These are phyloP conservation scores for Pleurotus platypus DNA, from an alignment of 768 basidiomycete species.

Conservation along the genomic window DNA sequence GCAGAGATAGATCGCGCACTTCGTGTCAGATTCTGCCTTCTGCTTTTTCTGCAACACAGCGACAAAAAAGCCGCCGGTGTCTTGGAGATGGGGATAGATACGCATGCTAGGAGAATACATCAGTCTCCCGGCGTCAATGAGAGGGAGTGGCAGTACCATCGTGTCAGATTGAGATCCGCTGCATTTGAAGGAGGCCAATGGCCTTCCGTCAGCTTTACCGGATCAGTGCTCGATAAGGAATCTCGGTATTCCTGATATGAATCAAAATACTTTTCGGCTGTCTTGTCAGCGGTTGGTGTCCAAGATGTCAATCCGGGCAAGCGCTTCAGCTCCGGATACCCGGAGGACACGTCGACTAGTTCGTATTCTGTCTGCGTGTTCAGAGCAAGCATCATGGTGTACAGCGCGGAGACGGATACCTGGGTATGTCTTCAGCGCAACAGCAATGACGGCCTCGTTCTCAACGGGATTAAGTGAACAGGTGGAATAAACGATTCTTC, in stretches of 20 bases:
- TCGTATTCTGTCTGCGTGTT: conserved; percentile 52
- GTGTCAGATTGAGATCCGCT: conserved; percentile 55
- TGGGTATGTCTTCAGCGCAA: conserved; percentile 67
- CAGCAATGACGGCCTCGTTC: conserved; percentile 93
- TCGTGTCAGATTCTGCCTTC: not conserved
- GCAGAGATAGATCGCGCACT: not conserved
- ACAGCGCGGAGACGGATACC: conserved; percentile 38
- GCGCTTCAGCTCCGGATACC: conserved; percentile 68
- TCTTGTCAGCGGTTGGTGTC: conserved; percentile 67
- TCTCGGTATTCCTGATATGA: conserved; percentile 59
- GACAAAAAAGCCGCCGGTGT: conserved; percentile 96
- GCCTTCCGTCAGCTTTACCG: conserved; percentile 58
- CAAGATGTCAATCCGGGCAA: conserved; percentile 75
- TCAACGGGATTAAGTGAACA: conserved; percentile 97
- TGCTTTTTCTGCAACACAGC: conserved; percentile 69
- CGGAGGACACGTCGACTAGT: conserved; percentile 71
- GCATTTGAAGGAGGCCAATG: conserved; percentile 81
- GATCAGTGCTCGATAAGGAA: conserved; percentile 43
- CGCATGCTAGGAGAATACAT: conserved; percentile 54
- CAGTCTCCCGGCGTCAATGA: not conserved
- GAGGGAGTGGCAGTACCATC: conserved; percentile 51
- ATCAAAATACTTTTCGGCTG: conserved; percentile 45
- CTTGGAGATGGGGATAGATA: conserved; percentile 92
- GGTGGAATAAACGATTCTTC: conserved; percentile 95
- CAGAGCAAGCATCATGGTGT: not conserved